Evolutionary conservation across 306 rosid genomes (phyloP).

Genomic region (Vigna nakashimae): DNA sequence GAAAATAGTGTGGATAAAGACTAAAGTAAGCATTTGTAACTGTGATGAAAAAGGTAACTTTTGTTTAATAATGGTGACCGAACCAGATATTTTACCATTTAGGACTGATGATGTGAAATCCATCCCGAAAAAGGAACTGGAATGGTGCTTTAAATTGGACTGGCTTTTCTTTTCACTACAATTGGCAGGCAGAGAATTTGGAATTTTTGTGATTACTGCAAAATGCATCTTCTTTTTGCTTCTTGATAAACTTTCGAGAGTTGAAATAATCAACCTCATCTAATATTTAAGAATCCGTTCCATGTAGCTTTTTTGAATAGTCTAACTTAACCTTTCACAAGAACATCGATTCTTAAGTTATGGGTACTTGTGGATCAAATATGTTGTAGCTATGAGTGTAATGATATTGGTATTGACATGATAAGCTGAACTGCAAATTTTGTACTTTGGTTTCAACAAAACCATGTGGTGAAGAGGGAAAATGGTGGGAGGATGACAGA

Average conservation of each 20-base stretch:
- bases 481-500: conserved; percentile 20
- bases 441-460: conserved; percentile 8
- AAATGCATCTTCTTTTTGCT: neutral
- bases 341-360: neutral
- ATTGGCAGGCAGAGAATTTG: neutral
- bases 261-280: neutral
- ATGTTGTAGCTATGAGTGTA: neutral
- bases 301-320: neutral
- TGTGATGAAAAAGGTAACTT: no score
- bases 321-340: neutral
- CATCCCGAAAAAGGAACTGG: neutral
- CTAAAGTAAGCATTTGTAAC: no score
- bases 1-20: no score
- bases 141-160: neutral
- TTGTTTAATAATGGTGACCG: no score
- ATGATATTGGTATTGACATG: neutral
- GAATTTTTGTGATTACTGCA: neutral
- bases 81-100: no score
- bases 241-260: neutral
- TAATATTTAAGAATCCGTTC: conserved; percentile 3
- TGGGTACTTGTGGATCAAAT: neutral
- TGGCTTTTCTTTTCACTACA: neutral
- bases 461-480: neutral
- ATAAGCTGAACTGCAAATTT: neutral
- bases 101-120: no score